Evolutionary conservation across 805 yeast genomes (phyloP), one percentile per base, ranked within the genome.

Genomic region (Yarrowia osloensis): DNA sequence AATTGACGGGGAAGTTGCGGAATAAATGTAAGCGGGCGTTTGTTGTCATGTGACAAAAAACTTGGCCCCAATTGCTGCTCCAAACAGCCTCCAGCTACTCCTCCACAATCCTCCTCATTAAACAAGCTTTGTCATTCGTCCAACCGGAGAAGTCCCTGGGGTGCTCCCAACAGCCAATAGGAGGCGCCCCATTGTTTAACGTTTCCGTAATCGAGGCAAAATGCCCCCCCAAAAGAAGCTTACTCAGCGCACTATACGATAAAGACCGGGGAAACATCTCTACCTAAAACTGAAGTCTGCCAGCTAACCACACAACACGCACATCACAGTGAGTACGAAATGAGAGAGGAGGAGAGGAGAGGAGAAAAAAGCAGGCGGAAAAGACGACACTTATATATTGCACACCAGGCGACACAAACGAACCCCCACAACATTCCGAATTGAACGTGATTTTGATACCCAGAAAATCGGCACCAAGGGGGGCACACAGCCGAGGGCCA

Each of bases 201-300:
- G 47, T 57, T 57, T 57, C 37, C 37, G 49, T 37, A 22, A 54
- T 50, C 44, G 28, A 31, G 31, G 31, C 24, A 17, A 35, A 55
- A 24, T 3, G 13, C 15, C 24, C n/a, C 29, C 46, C 47, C 63
- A 29, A 24, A 31, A 21, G 21, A 8, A 55, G 63, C 63, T 57
- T 28, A 57, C 63, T 57, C 49, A 57, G 63, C 63, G 13, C 22
- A 24, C 29, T 15, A 39, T 17, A 57, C 63, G 63, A 57, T 26
- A 57, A 57, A 57, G 63, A 57, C 63, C 63, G 63, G 63, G 63
- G 63, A 57, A 57, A 57, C 47, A 57, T 52, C 37, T 19, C 35
- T 11, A 19, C 47, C 40, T 40, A n/a, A 35, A 50, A 33, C 4
- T 17, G 22, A 35, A 21, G 19, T 26, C 24, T 22, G 40, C 31